Evolutionary conservation across 257 asterid species (phyloP).

Genomic region (Fraxinus quadrangulata): DNA sequence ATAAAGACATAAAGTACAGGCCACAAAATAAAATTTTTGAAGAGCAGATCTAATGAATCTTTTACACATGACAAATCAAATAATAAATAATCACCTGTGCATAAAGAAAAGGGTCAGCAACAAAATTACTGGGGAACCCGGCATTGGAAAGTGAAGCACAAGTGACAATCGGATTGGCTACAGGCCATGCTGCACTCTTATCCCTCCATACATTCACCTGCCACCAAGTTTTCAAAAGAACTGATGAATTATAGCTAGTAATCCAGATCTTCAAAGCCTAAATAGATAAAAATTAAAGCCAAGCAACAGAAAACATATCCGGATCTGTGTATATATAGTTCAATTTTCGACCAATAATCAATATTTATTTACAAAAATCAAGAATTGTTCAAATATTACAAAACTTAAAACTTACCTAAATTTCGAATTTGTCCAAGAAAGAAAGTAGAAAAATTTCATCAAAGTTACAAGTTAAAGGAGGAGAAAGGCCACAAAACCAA

Average conservation of each 20-base stretch:
- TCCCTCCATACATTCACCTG: slow-evolving; percentile 76
- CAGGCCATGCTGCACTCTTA: slow-evolving; percentile 87
- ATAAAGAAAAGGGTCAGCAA: slow-evolving; percentile 91
- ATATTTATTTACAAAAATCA: slow-evolving; percentile 5
- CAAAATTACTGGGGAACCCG: slow-evolving; percentile 90
- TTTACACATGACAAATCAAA: slow-evolving; percentile 2
- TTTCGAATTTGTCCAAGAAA: neutral
- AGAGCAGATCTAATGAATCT: neutral
- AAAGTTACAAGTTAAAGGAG: neutral
- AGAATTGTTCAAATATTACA: neutral
- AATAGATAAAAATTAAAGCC: slow-evolving; percentile 17
- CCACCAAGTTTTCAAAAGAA: slow-evolving; percentile 24
- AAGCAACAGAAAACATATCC: neutral
- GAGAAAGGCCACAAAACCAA: neutral
- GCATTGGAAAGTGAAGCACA: slow-evolving; percentile 88
- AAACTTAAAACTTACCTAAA: neutral
- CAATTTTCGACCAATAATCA: neutral
- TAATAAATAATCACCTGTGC: slow-evolving; percentile 45
- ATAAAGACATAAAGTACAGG: slow-evolving; percentile 10
- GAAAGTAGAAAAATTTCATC: neutral
- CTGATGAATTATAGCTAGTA: too few relatives aligned
- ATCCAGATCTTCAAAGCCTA: slow-evolving; percentile 10
- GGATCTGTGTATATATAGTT: too few relatives aligned
- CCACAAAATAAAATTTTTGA: slow-evolving; percentile 16
- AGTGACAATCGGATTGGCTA: slow-evolving; percentile 85